These are phyloP conservation scores for Tylopilus plumbeoviolaceoides DNA, from an alignment of 768 basidiomycete species.

Conservation along the genomic window DNA sequence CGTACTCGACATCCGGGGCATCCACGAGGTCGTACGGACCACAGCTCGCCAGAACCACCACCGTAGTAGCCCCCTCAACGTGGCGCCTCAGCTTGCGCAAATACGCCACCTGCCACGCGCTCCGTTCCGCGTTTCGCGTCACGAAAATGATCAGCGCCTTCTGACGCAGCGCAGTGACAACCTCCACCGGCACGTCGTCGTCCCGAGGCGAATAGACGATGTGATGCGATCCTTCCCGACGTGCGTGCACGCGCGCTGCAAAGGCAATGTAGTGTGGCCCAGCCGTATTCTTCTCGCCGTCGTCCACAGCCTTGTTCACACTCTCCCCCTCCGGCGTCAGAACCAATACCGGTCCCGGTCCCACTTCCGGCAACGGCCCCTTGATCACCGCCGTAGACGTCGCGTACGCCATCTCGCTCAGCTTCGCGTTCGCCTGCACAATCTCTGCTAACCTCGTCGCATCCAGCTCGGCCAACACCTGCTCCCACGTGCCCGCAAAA, in stretches of 20 bases:
- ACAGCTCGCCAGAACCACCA: slow-evolving; percentile 57
- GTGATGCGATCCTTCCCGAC: slow-evolving; percentile 36
- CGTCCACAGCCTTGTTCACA: slow-evolving; percentile 63
- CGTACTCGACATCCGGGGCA: slow-evolving; percentile 23
- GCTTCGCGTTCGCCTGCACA: slow-evolving; percentile 35
- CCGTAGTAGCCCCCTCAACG: slow-evolving; percentile 21
- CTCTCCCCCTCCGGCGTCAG: slow-evolving; percentile 56
- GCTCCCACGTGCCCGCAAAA: slow-evolving; percentile 48
- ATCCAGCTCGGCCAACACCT: slow-evolving; percentile 28
- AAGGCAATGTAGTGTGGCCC: slow-evolving; percentile 53
- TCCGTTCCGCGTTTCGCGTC: slow-evolving; percentile 52
- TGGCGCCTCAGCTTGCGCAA: slow-evolving; percentile 29
- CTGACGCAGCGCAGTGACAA: slow-evolving; percentile 1
- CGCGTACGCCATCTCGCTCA: slow-evolving; percentile 48
- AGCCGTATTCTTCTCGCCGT: slow-evolving; percentile 53
- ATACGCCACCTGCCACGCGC: slow-evolving; percentile 48
- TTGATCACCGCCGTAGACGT: slow-evolving; percentile 45
- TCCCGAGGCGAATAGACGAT: slow-evolving; percentile 39
- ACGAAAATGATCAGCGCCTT: slow-evolving; percentile 41
- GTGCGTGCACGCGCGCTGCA: slow-evolving; percentile 35
- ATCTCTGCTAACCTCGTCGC: slow-evolving; percentile 26
- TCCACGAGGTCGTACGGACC: slow-evolving; percentile 59
- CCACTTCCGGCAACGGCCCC: slow-evolving; percentile 36
- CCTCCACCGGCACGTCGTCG: slow-evolving; percentile 2
- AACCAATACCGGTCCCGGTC: slow-evolving; percentile 34